Conservation (phyloP, 2,329 filamentous ascomycete genomes). For the Pseudogymnoascus sp. region DNA sequence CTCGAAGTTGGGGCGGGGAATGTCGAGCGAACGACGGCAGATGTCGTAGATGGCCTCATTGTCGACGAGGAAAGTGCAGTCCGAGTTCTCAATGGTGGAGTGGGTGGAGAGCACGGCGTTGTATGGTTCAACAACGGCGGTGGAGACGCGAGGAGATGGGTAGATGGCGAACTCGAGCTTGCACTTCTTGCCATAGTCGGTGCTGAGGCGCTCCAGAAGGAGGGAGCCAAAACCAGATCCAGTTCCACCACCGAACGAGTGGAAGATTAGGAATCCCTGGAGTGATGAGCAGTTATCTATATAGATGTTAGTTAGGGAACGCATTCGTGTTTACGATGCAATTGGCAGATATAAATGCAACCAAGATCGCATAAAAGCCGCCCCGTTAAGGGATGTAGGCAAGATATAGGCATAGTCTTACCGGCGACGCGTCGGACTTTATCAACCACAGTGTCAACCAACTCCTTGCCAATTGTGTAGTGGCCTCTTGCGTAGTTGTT, state of each 20-base stretch:
- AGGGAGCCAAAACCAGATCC: slow-evolving; percentile 60
- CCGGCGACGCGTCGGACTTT: slow-evolving; percentile 56
- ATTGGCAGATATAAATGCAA: background rate
- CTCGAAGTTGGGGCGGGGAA: slow-evolving; percentile 55
- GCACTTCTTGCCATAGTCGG: slow-evolving; percentile 60
- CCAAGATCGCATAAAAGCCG: background rate
- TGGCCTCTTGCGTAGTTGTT: slow-evolving; percentile 64
- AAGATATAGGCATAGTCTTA: slow-evolving; percentile 27
- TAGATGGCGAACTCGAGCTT: slow-evolving; percentile 62
- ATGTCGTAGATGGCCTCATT: slow-evolving; percentile 64
- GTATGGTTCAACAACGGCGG: slow-evolving; percentile 61
- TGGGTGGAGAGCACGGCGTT: slow-evolving; percentile 52
- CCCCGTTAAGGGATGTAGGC: background rate
- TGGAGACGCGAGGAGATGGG: slow-evolving; percentile 55
- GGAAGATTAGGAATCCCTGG: slow-evolving; percentile 61
- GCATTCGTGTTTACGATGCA: background rate
- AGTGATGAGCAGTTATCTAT: slow-evolving; percentile 58
- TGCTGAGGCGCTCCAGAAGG: slow-evolving; percentile 54
- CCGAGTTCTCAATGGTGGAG: slow-evolving; percentile 57
- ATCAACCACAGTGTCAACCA: slow-evolving; percentile 55
- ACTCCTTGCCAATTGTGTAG: slow-evolving; percentile 61
- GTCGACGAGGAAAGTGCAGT: slow-evolving; percentile 62
- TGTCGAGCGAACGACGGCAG: slow-evolving; percentile 56
- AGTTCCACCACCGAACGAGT: slow-evolving; percentile 61
- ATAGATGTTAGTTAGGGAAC: background rate